phyloP scores from a whole-genome alignment of 1,284 basidiomycete species.

The Sporisorium scitamineum region DNA sequence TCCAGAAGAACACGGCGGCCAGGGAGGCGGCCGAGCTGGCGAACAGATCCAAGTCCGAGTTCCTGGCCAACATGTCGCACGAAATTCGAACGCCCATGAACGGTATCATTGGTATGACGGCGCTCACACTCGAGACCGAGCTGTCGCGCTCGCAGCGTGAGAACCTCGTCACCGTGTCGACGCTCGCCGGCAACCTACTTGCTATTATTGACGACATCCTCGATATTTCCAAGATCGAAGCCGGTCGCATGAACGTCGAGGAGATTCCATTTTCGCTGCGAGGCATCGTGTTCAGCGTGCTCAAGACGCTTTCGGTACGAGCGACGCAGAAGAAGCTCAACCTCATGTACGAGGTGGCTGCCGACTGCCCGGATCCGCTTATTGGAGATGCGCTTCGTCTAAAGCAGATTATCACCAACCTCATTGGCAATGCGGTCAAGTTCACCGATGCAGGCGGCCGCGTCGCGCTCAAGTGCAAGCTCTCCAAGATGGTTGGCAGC shows the following conservation, averaged over 20 bases:
- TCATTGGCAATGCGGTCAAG: conserved; percentile 70
- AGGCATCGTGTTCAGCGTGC: conserved; percentile 94
- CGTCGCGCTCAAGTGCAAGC: conserved; percentile 87
- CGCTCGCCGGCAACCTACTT: conserved; percentile 89
- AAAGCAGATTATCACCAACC: conserved; percentile 69
- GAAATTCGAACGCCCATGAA: conserved; percentile 70
- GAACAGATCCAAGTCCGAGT: conserved; percentile 96
- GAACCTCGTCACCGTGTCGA: conserved; percentile 94
- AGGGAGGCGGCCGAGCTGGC: conserved; percentile 93
- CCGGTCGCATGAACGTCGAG: conserved; percentile 99
- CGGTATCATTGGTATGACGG: conserved; percentile 98
- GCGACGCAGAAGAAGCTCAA: conserved; percentile 98
- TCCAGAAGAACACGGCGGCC: conserved; percentile 98
- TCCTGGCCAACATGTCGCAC: conserved; percentile 72
- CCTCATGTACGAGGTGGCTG: conserved; percentile 95
- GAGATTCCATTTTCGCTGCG: conserved; percentile 97
- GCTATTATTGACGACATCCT: conserved; percentile 81
- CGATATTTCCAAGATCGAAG: conserved; percentile 75
- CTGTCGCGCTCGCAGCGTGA: conserved; percentile 89
- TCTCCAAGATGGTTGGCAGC: conserved; percentile 77
- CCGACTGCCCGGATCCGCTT: conserved; percentile 94
- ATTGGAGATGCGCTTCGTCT: conserved; percentile 92
- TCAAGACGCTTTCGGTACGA: conserved; percentile 97
- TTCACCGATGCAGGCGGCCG: conserved; percentile 90
- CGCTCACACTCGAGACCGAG: conserved; percentile 93